A percentile compares a stretch with the other conserved stretches of the same genome.
Conservation (phyloP, 371 early-diverging fungal species). For the Mortierella sp. region DNA sequence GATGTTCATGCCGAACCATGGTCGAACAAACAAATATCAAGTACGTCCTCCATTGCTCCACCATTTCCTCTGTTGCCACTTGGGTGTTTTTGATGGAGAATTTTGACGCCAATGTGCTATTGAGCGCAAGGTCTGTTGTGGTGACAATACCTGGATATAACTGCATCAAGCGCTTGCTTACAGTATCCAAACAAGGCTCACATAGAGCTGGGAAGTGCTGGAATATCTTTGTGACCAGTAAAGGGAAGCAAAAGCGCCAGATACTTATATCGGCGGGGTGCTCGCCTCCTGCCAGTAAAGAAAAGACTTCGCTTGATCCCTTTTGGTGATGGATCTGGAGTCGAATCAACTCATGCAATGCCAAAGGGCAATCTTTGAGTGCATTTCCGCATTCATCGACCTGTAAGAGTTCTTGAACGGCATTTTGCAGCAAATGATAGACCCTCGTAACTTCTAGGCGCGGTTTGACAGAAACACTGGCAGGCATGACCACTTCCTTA, state of each 20-base stretch:
- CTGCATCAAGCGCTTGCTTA: constrained; percentile 71
- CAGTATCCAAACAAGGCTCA: constrained; percentile 70
- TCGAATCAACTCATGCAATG: constrained; percentile 61
- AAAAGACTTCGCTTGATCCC: constrained; percentile 56
- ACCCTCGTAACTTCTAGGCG: constrained; percentile 55
- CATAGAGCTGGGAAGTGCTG: constrained; percentile 72
- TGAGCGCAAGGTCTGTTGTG: constrained; percentile 63
- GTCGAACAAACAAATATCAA: constrained; percentile 79
- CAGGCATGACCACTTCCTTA: constrained; percentile 38
- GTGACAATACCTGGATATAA: constrained; percentile 72
- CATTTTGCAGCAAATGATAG: constrained; percentile 60
- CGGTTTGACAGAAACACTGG: constrained; percentile 38
- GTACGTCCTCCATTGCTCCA: constrained; percentile 86
- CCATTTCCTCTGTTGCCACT: constrained; percentile 67
- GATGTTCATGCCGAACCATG: constrained; percentile 59
- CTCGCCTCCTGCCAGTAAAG: constrained; percentile 64
- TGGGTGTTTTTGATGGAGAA: constrained; percentile 57
- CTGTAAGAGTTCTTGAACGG: constrained; percentile 66
- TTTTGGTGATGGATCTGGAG: constrained; percentile 67
- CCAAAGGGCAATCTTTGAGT: constrained; percentile 60
- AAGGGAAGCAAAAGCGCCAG: constrained; percentile 77
- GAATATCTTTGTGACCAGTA: constrained; percentile 74
- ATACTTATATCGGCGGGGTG: constrained; percentile 60
- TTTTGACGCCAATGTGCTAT: constrained; percentile 51
- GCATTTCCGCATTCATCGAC: constrained; percentile 65